Conservation (phyloP, 2,329 filamentous ascomycete species). For the Alternaria sp. region DNA sequence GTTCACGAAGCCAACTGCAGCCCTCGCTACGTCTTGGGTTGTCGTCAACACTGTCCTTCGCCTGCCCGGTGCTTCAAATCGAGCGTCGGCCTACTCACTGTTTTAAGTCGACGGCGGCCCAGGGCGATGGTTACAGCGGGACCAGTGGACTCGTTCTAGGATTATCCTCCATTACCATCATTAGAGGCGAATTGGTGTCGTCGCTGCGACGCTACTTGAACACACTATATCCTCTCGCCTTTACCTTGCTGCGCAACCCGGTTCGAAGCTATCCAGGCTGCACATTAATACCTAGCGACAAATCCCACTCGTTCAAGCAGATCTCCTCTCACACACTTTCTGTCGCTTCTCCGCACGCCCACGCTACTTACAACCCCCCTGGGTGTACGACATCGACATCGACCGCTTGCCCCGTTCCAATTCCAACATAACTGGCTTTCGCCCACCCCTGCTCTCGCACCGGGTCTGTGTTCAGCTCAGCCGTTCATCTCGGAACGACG, state of each 20-base stretch:
- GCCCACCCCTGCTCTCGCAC: constrained; percentile 18
- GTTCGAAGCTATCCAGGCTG: constrained; percentile 21
- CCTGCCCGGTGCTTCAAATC: constrained; percentile 37
- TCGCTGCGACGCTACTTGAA: constrained; percentile 43
- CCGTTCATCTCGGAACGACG: constrained; percentile 26
- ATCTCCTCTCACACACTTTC: constrained; percentile 35
- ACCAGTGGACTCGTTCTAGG: constrained; percentile 33
- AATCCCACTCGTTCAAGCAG: constrained; percentile 44
- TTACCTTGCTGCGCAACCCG: constrained; percentile 40
- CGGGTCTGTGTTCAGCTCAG: constrained; percentile 23
- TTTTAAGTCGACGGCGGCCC: constrained; percentile 42
- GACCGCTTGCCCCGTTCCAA: constrained; percentile 12
- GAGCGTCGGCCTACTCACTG: constrained; percentile 38
- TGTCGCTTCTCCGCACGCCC: constrained; percentile 31
- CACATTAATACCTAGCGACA: constrained; percentile 43
- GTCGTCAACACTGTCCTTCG: constrained; percentile 36
- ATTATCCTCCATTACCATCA: constrained; percentile 35
- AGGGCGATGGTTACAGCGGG: constrained; percentile 34
- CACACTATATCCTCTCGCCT: constrained; percentile 40
- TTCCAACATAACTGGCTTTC: constrained; percentile 17
- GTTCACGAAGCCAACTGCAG: constrained; percentile 40
- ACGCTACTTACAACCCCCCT: constrained; percentile 26
- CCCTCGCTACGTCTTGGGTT: constrained; percentile 27
- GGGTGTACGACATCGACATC: constrained; percentile 25
- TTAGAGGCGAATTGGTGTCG: constrained; percentile 36